Evolutionary conservation across 2,329 filamentous ascomycete genomes (phyloP).

Genomic region (Gnomoniopsis sp.): DNA sequence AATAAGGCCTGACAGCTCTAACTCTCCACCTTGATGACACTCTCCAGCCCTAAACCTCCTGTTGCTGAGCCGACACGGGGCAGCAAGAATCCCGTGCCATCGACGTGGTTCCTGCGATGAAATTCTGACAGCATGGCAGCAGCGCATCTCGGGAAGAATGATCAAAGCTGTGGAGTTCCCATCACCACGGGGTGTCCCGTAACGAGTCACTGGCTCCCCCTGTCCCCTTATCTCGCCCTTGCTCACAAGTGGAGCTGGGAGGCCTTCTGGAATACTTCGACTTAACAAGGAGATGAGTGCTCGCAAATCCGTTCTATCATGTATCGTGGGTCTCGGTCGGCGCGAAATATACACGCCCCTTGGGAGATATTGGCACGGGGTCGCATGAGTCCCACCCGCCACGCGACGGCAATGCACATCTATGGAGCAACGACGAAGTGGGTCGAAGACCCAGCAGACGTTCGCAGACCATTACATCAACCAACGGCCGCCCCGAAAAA

Average conservation of each 20-base stretch:
- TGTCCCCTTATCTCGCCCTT: background rate
- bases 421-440: background rate
- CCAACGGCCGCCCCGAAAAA: background rate
- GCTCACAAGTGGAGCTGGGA: constrained; percentile 7
- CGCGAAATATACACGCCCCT: background rate
- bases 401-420: constrained; percentile 14
- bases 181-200: background rate
- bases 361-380: constrained; percentile 10
- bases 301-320: background rate
- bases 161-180: constrained; percentile 13
- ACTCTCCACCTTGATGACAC: background rate
- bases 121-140: constrained; percentile 4
- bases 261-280: constrained; percentile 6
- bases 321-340: background rate
- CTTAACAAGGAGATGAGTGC: background rate
- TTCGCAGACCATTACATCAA: background rate
- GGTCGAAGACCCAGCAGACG: background rate
- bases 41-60: constrained; percentile 6
- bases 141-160: constrained; percentile 13
- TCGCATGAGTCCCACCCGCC: constrained; percentile 13
- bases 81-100: constrained; percentile 5
- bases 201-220: background rate
- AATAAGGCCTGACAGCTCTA: background rate
- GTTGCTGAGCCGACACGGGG: constrained; percentile 4
- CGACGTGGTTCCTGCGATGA: background rate